Conservation (phyloP, 345 rosid species). For the Acer campestre region DNA sequence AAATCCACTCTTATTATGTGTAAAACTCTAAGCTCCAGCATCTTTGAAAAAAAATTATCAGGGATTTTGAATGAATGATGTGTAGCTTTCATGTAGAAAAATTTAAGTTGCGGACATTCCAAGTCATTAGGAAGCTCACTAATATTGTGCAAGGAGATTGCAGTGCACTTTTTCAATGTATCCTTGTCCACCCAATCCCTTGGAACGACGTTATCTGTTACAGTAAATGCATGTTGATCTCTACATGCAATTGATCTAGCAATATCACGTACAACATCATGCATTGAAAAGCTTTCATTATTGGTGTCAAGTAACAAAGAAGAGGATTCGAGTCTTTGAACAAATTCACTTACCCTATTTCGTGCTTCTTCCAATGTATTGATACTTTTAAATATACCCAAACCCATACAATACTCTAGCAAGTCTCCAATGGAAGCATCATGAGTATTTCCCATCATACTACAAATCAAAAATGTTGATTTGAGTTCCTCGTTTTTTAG, state of each 20-base stretch:
- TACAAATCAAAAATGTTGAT: slow-evolving; percentile 32
- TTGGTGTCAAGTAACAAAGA: slow-evolving; percentile 15
- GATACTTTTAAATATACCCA: slow-evolving; percentile 19
- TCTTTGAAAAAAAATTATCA: slow-evolving; percentile 6
- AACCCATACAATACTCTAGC: slow-evolving; percentile 26
- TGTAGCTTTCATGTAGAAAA: rapidly evolving
- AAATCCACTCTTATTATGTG: neutral
- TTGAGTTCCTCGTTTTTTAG: slow-evolving; percentile 25
- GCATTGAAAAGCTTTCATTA: slow-evolving; percentile 16
- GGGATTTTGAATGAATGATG: neutral
- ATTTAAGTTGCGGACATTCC: slow-evolving; percentile 19
- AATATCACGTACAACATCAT: slow-evolving; percentile 4
- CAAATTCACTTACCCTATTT: slow-evolving; percentile 13
- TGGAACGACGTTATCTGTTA: neutral
- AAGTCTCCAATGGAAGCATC: slow-evolving; percentile 3
- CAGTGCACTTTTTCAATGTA: neutral
- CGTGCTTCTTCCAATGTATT: slow-evolving; percentile 1
- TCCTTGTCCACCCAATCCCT: neutral
- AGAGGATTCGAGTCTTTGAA: slow-evolving; percentile 25
- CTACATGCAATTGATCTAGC: slow-evolving; percentile 18
- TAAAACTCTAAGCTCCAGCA: slow-evolving; percentile 26
- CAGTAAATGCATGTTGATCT: neutral
- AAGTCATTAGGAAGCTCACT: neutral
- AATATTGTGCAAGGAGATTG: neutral
- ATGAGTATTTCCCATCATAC: neutral